Conservation (phyloP, 2,329 filamentous ascomycete genomes). For the Tolypocladium sp. region DNA sequence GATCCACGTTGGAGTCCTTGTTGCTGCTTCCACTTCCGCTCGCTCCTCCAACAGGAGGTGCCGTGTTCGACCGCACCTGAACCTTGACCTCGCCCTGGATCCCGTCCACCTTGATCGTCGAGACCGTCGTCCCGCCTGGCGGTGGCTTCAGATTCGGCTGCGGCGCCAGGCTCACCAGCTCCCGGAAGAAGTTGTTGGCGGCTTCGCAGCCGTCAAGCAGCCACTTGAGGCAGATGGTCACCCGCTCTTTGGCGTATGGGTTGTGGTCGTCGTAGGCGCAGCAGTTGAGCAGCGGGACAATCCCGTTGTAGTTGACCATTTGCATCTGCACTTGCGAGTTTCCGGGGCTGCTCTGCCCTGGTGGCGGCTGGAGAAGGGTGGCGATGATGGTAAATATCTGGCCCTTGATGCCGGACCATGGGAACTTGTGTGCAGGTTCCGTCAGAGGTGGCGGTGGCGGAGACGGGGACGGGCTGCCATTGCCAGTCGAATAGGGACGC, state of each 20-base stretch:
- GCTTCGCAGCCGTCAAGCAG: conserved; percentile 65
- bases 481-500: conserved; percentile 45
- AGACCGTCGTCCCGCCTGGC: conserved; percentile 24
- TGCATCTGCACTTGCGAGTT: conserved; percentile 77
- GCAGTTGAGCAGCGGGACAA: conserved; percentile 81
- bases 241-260: conserved; percentile 86
- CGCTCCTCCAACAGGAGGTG: conserved; percentile 11
- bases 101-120: conserved; percentile 44
- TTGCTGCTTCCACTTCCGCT: conserved; percentile 9
- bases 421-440: conserved; percentile 53
- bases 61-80: conserved; percentile 31
- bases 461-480: conserved; percentile 23
- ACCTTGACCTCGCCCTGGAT: conserved; percentile 48
- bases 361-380: conserved; percentile 77
- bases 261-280: conserved; percentile 90
- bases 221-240: conserved; percentile 82
- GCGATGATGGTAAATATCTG: conserved; percentile 86
- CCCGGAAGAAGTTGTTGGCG: conserved; percentile 62
- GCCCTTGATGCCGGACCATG: conserved; percentile 74
- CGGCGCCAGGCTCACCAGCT: conserved; percentile 42
- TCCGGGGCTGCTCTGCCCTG: conserved; percentile 48
- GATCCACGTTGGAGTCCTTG: conserved; percentile 16
- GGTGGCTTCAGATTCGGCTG: conserved; percentile 27
- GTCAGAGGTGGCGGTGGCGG: conserved; percentile 40
- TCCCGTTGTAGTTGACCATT: conserved; percentile 74